Conservation (phyloP, 23 red algal genomes). For the Gracilaria vermiculophylla region DNA sequence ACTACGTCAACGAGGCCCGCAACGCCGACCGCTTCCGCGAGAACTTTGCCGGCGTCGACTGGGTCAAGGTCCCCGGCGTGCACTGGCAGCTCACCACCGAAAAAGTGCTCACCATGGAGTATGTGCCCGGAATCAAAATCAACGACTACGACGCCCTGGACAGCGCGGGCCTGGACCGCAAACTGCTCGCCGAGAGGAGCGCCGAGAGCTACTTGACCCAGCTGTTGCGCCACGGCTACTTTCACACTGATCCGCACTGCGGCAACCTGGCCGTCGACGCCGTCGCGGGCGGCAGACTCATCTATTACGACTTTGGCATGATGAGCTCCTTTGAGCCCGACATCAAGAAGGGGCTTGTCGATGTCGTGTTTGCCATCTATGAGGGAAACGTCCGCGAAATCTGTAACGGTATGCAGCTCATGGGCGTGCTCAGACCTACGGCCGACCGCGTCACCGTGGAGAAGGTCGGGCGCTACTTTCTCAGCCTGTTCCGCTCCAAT, state of each 20-base stretch:
- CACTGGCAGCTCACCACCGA: slow-evolving; percentile 69
- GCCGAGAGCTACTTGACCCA: slow-evolving; percentile 90
- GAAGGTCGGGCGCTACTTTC: slow-evolving; percentile 85
- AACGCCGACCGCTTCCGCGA: slow-evolving; percentile 85
- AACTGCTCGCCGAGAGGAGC: slow-evolving; percentile 59
- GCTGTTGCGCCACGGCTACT: slow-evolving; percentile 89
- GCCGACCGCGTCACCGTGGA: slow-evolving; percentile 84
- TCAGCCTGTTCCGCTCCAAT: slow-evolving; percentile 64
- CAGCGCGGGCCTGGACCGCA: slow-evolving; percentile 68
- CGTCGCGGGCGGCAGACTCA: slow-evolving; percentile 69
- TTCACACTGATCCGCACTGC: slow-evolving; percentile 94
- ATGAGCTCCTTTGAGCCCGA: slow-evolving; percentile 59
- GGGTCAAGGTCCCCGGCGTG: slow-evolving; percentile 83
- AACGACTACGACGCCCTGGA: slow-evolving; percentile 78
- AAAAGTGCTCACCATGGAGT: slow-evolving; percentile 96
- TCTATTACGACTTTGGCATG: slow-evolving; percentile 98
- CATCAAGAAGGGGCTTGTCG: slow-evolving; percentile 71
- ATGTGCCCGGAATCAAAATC: slow-evolving; percentile 88
- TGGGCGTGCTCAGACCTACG: slow-evolving; percentile 71
- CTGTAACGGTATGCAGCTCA: slow-evolving; percentile 71
- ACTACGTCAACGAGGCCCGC: slow-evolving; percentile 80
- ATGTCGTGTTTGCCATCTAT: slow-evolving; percentile 84
- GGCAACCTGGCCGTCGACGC: slow-evolving; percentile 87
- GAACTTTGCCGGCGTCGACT: slow-evolving; percentile 68
- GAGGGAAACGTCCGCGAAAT: slow-evolving; percentile 71